These are phyloP conservation scores for Magnusiomyces tetraspermus DNA, from an alignment of 1,139 yeast species.

Conservation along the genomic window DNA sequence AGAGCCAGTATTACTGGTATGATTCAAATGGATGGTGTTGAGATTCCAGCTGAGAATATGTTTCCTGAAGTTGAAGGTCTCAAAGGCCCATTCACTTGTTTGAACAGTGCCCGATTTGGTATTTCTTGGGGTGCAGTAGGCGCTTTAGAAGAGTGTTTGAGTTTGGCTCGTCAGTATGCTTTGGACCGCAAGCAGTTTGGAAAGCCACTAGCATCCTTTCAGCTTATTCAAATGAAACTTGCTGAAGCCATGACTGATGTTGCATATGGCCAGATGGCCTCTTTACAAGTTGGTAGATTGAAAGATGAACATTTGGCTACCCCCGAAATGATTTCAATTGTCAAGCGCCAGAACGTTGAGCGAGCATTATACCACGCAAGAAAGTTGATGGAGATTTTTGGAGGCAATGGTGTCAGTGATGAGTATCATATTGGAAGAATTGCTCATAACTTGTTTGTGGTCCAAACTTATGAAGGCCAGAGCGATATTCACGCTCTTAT, in stretches of 20 bases:
- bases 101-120: constrained; percentile 38
- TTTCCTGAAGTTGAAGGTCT: constrained; percentile 35
- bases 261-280: constrained; percentile 35
- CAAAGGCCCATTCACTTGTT: constrained; percentile 39
- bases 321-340: constrained; percentile 38
- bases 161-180: constrained; percentile 33
- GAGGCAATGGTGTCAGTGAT: constrained; percentile 38
- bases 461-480: constrained; percentile 40
- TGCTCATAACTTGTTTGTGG: constrained; percentile 37
- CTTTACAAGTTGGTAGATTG: constrained; percentile 37
- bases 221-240: constrained; percentile 37
- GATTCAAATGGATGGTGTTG: constrained; percentile 39
- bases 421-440: constrained; percentile 39
- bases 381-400: constrained; percentile 37
- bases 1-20: constrained; percentile 40
- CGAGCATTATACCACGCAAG: constrained; percentile 34
- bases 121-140: constrained; percentile 41
- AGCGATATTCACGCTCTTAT: constrained; percentile 38
- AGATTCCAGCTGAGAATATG: constrained; percentile 37
- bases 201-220: constrained; percentile 36
- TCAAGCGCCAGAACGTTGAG: constrained; percentile 39
- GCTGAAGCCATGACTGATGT: constrained; percentile 38
- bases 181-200: constrained; percentile 37
- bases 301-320: constrained; percentile 34
- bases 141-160: constrained; percentile 37